Evolutionary conservation across 352 stramenopile species (phyloP).

Genomic region (Globisporangium uncinulatum): DNA sequence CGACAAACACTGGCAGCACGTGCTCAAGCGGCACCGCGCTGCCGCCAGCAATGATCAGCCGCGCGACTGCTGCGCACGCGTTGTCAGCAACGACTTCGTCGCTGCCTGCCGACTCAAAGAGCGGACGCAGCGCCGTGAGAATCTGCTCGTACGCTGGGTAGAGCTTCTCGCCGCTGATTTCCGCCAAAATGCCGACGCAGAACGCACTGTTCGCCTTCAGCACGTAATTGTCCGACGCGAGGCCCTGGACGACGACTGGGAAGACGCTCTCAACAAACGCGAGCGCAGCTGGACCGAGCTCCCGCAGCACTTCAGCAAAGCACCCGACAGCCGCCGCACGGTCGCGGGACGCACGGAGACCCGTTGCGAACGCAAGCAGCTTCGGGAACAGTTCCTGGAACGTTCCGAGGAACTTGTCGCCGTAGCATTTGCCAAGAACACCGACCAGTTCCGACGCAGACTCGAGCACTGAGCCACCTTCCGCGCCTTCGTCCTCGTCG

Average conservation of each 20-base stretch:
- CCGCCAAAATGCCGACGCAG: slow-evolving; percentile 91
- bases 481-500: slow-evolving; percentile 85
- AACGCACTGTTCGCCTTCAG: slow-evolving; percentile 95
- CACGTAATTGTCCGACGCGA: slow-evolving; percentile 90
- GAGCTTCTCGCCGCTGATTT: slow-evolving; percentile 71
- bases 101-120: slow-evolving; percentile 87
- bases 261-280: slow-evolving; percentile 88
- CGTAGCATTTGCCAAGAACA: slow-evolving; percentile 92
- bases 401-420: slow-evolving; percentile 87
- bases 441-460: slow-evolving; percentile 92
- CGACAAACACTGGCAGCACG: slow-evolving; percentile 93
- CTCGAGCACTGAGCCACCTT: slow-evolving; percentile 93
- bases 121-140: slow-evolving; percentile 85
- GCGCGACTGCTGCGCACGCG: slow-evolving; percentile 87
- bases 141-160: slow-evolving; percentile 87
- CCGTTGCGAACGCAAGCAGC: slow-evolving; percentile 90
- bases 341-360: slow-evolving; percentile 86
- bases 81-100: slow-evolving; percentile 92
- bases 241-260: slow-evolving; percentile 86
- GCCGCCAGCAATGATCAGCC: slow-evolving; percentile 89
- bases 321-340: slow-evolving; percentile 93
- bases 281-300: slow-evolving; percentile 75
- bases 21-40: slow-evolving; percentile 85
- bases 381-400: slow-evolving; percentile 89
- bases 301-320: slow-evolving; percentile 93